phyloP scores from a whole-genome alignment of 2,329 filamentous ascomycete species.

The Helicocarpus griseus region DNA sequence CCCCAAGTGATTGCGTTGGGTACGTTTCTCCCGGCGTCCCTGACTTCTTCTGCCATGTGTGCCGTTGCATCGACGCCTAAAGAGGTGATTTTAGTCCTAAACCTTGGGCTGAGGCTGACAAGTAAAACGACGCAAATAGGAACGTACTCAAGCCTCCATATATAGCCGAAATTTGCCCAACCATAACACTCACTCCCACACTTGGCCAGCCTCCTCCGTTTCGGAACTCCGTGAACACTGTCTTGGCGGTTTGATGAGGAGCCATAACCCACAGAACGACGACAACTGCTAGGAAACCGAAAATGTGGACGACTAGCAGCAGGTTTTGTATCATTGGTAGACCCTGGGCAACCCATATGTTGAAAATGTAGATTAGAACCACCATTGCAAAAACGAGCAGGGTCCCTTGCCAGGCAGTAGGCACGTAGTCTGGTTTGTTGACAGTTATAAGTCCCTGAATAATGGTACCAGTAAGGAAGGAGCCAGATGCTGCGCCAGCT shows the following conservation, averaged over 20 bases:
- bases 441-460: constrained; percentile 25
- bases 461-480: constrained; percentile 23
- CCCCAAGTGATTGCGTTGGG: constrained; percentile 28
- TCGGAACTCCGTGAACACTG: constrained; percentile 19
- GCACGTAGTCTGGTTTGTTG: constrained; percentile 19
- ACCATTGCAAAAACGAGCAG: constrained; percentile 19
- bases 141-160: constrained; percentile 26
- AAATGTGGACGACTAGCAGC: constrained; percentile 24
- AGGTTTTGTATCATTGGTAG: constrained; percentile 23
- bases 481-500: constrained; percentile 18
- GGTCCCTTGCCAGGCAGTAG: constrained; percentile 23
- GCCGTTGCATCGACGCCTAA: constrained; percentile 15
- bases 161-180: constrained; percentile 34
- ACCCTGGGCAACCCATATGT: constrained; percentile 19
- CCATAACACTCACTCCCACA: constrained; percentile 27
- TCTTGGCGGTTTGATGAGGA: constrained; percentile 16
- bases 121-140: constrained; percentile 34
- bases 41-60: constrained; percentile 30
- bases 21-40: constrained; percentile 26
- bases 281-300: constrained; percentile 24
- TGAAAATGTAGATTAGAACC: constrained; percentile 19
- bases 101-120: background rate
- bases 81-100: background rate
- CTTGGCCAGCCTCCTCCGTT: constrained; percentile 20
- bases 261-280: constrained; percentile 22